Evolutionary conservation across 257 asterid species (phyloP), one percentile per base, ranked within the genome.

Genomic region (Vinca minor): DNA sequence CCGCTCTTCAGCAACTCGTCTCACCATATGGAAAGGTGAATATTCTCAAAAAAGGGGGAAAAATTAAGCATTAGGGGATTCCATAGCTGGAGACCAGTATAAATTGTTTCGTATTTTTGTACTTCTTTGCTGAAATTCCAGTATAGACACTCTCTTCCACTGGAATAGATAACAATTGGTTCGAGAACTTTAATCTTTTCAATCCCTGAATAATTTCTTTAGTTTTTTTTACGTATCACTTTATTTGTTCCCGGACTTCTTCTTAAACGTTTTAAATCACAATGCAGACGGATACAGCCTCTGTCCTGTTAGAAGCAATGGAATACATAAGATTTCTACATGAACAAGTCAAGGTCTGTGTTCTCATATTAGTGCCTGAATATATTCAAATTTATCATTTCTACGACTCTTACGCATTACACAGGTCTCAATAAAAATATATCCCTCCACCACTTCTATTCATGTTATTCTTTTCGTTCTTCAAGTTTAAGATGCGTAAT

Each of bases 1-100:
- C 88, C 2, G 95, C 91, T 50, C 96, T 92, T 69, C 98, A 89
- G 63, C 96, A 92, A 72, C 89, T 92, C 25, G 96, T 92, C 68
- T 92, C 98, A 12, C 98, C 98, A 34, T 92, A 69, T 68, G 98
- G 98, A 39, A 92, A 89, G 95, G 98, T 92, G 64, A 20, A 25
- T 35, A 23, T 29, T 34, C 3, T 3, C 14, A 52, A 67, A 38
- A 21, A 8, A 14, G 1, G 11, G 2, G n/a, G n/a, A n/a, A n/a
- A 44, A 12, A 56, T 17, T 44, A 32, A 20, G 28, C 6, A 54
- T 20, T 10, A 4, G 18, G n/a, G 20, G 41, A 34, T 58, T 1
- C 21, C 7, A 26, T 25, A 35, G 48, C 44, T 15, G 31, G 17
- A 4, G 23, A 44, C 3, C 36, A 54, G 42, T 23, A 50, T 10